A percentile compares a stretch with the other conserved stretches of the same genome.
phyloP scores from a whole-genome alignment of 169 alveolate species.

The Theileria annulata region DNA sequence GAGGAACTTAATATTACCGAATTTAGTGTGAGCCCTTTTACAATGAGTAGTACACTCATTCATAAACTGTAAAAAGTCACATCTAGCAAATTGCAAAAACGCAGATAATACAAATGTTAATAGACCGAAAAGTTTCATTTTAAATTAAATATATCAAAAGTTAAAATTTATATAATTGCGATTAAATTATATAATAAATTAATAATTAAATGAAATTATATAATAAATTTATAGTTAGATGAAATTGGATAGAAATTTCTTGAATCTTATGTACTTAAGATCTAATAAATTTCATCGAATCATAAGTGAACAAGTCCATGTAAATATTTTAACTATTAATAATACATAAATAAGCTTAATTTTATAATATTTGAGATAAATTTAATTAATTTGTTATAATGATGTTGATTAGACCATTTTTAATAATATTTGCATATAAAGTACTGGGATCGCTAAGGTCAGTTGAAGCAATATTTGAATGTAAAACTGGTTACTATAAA shows the following conservation, averaged over 20 bases:
- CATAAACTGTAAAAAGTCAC: slow-evolving; percentile 10
- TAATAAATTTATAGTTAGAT: not conserved
- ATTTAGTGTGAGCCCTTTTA: slow-evolving; percentile 10
- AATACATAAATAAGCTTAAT: not conserved
- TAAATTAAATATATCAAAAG: not conserved
- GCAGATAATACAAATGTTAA: not conserved
- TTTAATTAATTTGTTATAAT: too few species aligned
- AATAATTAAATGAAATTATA: not conserved
- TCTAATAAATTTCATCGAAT: not conserved
- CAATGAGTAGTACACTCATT: slow-evolving; percentile 29
- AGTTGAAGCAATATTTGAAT: not conserved
- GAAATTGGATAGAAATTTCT: not conserved
- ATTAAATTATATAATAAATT: not conserved
- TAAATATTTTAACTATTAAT: not conserved
- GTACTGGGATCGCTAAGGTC: not conserved
- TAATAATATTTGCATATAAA: not conserved
- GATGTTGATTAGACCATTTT: not conserved
- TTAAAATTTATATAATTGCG: not conserved
- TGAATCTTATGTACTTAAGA: not conserved
- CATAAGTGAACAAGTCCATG: not conserved
- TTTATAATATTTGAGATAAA: too few species aligned
- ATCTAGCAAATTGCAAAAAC: not conserved
- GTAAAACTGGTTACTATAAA: not conserved
- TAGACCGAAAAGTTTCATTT: not conserved
- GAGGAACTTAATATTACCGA: not conserved